Evolutionary conservation across 768 basidiomycete genomes (phyloP).

Genomic region (Rubroboletus satanas): DNA sequence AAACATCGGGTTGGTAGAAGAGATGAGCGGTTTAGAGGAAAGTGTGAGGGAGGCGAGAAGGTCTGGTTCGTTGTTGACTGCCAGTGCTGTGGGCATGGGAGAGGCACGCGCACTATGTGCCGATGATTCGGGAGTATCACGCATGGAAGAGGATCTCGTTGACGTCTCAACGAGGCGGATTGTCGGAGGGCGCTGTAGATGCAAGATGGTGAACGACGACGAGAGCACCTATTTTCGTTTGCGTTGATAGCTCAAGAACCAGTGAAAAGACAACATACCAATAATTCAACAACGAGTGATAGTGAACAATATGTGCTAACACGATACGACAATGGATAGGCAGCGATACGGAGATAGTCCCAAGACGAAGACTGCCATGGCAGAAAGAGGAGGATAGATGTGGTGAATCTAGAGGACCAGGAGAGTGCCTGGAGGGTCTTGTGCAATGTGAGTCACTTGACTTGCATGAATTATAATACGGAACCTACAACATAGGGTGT

Average conservation of each 20-base stretch:
- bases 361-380: constrained; percentile 39
- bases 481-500: constrained; percentile 55
- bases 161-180: constrained; percentile 67
- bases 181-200: constrained; percentile 62
- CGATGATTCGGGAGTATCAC: constrained; percentile 40
- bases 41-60: constrained; percentile 61
- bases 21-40: constrained; percentile 58
- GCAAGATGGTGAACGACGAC: constrained; percentile 52
- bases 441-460: neutral
- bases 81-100: constrained; percentile 23
- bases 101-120: constrained; percentile 22
- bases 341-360: constrained; percentile 37
- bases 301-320: constrained; percentile 46
- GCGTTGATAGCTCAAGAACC: neutral
- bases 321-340: constrained; percentile 33
- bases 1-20: constrained; percentile 54
- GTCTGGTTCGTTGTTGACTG: constrained; percentile 46
- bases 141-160: constrained; percentile 31
- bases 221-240: constrained; percentile 42
- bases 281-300: constrained; percentile 49
- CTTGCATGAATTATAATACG: neutral
- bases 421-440: constrained; percentile 57
- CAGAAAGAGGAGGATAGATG: constrained; percentile 44
- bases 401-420: constrained; percentile 56
- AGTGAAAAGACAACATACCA: constrained; percentile 39